Evolutionary conservation across 306 rosid species (phyloP).

Genomic region (Arachis hypogaea): DNA sequence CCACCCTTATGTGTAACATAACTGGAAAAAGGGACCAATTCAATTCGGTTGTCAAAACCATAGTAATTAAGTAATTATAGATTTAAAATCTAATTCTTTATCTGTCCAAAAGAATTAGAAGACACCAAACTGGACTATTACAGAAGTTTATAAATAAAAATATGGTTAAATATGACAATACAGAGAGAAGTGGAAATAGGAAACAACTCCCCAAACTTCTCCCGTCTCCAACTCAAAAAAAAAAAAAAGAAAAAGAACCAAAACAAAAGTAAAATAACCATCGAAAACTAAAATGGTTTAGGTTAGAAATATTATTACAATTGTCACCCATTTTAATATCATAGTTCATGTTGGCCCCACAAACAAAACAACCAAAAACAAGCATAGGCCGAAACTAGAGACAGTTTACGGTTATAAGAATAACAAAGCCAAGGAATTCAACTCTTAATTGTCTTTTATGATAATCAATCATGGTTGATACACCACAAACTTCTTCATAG

Average conservation of each 20-base stretch:
- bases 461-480: conserved; percentile 29
- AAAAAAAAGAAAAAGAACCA: background rate
- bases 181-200: too few species aligned
- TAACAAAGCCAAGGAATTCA: background rate
- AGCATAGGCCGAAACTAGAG: background rate
- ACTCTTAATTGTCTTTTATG: background rate
- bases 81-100: too few species aligned
- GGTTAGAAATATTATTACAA: background rate
- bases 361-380: background rate
- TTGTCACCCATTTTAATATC: background rate
- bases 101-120: too few species aligned
- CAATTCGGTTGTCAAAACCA: too few species aligned
- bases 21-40: too few species aligned
- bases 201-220: too few species aligned
- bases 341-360: background rate
- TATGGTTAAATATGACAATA: too few species aligned
- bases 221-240: too few species aligned
- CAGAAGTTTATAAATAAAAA: too few species aligned
- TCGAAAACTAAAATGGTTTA: background rate
- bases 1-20: too few species aligned
- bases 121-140: too few species aligned
- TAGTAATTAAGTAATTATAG: too few species aligned
- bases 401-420: background rate
- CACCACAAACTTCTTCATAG: conserved; percentile 53
- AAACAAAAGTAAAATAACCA: background rate